phyloP scores from a whole-genome alignment of 2,329 filamentous ascomycete genomes.

The Zymoseptoria crescenta region DNA sequence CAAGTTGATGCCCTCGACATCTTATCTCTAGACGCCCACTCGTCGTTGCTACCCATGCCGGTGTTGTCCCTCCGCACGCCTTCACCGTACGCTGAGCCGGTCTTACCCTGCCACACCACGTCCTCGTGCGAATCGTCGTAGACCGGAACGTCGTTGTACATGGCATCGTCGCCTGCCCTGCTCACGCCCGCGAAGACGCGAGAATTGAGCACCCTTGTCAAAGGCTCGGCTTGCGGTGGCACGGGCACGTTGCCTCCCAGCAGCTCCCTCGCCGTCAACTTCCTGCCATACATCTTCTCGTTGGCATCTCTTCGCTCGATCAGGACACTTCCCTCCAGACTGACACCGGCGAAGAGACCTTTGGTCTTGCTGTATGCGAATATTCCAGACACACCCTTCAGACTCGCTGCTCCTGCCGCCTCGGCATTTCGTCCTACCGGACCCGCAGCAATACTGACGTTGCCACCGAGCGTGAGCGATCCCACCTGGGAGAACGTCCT shows the following conservation, averaged over 20 bases:
- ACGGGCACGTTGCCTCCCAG: constrained; percentile 69
- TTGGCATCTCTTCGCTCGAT: constrained; percentile 95
- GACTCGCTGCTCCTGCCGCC: constrained; percentile 84
- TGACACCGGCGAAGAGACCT: constrained; percentile 91
- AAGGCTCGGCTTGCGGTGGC: constrained; percentile 72
- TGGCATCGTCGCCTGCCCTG: constrained; percentile 49
- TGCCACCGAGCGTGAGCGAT: constrained; percentile 85
- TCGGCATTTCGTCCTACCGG: constrained; percentile 92
- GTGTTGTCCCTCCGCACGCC: constrained; percentile 48
- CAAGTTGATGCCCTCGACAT: constrained; percentile 62
- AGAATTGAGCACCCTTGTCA: constrained; percentile 79
- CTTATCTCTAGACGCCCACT: constrained; percentile 43
- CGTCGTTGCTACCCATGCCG: constrained; percentile 36
- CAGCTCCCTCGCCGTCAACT: constrained; percentile 73
- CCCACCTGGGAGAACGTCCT: constrained; percentile 90
- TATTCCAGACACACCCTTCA: constrained; percentile 81
- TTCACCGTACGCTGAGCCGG: constrained; percentile 63
- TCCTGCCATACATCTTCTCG: constrained; percentile 84
- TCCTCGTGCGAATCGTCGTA: constrained; percentile 80
- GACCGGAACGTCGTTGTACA: constrained; percentile 91
- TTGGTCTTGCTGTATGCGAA: constrained; percentile 99
- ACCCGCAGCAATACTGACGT: constrained; percentile 90
- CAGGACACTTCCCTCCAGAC: constrained; percentile 83
- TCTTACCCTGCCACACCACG: constrained; percentile 72
- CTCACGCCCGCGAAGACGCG: constrained; percentile 68